A percentile compares a stretch with the other conserved stretches of the same genome.
Evolutionary conservation across 2,329 filamentous ascomycete genomes (phyloP).

Genomic region (Diaporthe nobilis): DNA sequence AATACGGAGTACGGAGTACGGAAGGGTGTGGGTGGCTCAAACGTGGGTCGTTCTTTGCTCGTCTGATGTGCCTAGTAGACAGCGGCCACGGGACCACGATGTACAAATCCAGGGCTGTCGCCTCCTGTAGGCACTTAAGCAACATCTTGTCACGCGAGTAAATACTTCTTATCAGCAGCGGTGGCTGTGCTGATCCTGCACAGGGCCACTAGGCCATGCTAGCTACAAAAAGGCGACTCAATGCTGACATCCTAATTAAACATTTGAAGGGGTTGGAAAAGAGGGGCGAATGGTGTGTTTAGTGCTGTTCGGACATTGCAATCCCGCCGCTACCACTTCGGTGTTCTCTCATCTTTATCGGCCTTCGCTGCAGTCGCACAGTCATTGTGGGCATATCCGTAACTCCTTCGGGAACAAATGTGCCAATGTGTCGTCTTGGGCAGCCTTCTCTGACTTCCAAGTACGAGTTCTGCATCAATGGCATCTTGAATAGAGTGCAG

Average conservation of each 20-base stretch:
- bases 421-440: too few relatives aligned
- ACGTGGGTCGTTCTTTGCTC: background rate
- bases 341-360: background rate
- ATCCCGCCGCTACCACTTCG: background rate
- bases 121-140: background rate
- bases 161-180: background rate
- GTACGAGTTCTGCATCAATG: background rate
- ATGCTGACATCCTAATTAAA: background rate
- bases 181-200: conserved; percentile 24
- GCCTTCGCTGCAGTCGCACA: background rate
- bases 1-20: background rate
- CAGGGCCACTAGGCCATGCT: background rate
- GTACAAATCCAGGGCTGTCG: background rate
- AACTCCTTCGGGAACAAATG: background rate
- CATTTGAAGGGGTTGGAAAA: background rate
- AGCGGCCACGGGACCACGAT: background rate
- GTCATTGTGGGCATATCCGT: background rate
- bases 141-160: background rate
- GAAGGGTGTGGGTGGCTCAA: background rate
- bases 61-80: background rate
- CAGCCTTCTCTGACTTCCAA: background rate
- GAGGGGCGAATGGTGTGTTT: background rate
- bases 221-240: background rate
- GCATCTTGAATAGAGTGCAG: background rate
- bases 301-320: background rate